Evolutionary conservation across 225 moss, liverwort and hornwort genomes (phyloP).

Genomic region (Ulota crispa): DNA sequence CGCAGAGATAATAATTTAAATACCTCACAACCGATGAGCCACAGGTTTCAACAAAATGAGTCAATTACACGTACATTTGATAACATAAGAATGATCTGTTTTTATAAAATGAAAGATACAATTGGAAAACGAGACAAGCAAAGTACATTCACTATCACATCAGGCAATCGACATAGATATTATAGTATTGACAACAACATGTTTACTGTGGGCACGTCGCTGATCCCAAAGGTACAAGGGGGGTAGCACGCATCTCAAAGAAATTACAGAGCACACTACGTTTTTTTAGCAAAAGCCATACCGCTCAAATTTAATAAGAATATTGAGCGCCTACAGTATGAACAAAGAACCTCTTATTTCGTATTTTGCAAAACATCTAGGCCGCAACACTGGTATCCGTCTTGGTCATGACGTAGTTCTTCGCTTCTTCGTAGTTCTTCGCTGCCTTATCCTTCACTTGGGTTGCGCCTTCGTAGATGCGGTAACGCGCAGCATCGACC

Average conservation of each 20-base stretch:
- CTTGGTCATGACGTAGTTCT: slow-evolving; percentile 38
- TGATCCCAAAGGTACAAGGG: neutral
- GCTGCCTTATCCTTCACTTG: slow-evolving; percentile 40
- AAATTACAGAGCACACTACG: neutral
- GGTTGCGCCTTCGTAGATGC: slow-evolving; percentile 37
- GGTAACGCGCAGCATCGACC: slow-evolving; percentile 59
- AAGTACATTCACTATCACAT: neutral
- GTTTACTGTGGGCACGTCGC: neutral
- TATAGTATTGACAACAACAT: no score
- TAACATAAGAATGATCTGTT: neutral
- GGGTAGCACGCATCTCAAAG: neutral
- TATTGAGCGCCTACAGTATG: neutral
- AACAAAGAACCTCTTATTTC: slow-evolving; percentile 4
- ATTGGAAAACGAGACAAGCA: neutral
- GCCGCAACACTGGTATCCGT: slow-evolving; percentile 49
- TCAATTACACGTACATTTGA: neutral
- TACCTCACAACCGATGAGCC: accelerated
- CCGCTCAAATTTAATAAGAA: neutral
- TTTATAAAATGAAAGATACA: neutral
- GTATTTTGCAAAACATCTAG: slow-evolving; percentile 5
- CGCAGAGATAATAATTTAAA: no score
- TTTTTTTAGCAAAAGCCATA: neutral
- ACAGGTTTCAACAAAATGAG: accelerated
- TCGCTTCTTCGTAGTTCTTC: slow-evolving; percentile 32
- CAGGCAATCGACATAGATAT: no score